phyloP scores from a whole-genome alignment of 306 rosid genomes.

The Corylus heterophylla region DNA sequence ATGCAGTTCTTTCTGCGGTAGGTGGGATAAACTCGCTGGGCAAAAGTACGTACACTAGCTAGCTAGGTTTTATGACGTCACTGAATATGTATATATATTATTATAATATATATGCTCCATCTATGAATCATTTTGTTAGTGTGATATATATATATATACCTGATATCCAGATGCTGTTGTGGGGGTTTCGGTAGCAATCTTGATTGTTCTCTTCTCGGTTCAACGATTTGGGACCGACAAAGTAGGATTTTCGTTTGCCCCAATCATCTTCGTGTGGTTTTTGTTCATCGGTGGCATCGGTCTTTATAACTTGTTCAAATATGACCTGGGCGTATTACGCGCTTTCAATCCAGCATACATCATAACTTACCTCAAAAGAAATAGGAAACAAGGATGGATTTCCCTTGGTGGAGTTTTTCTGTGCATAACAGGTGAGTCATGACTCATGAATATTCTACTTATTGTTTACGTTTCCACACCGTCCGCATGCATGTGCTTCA shows the following conservation, averaged over 20 bases:
- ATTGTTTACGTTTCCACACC: too few relatives aligned
- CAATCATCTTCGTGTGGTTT: slow-evolving; percentile 55
- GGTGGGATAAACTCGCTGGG: slow-evolving; percentile 73
- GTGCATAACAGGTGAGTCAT: slow-evolving; percentile 50
- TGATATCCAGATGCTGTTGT: slow-evolving; percentile 46
- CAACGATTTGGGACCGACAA: slow-evolving; percentile 70
- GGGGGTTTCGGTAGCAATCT: slow-evolving; percentile 50
- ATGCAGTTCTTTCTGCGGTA: slow-evolving; percentile 73
- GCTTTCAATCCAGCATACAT: slow-evolving; percentile 62
- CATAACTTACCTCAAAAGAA: slow-evolving; percentile 45
- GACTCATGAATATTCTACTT: background rate
- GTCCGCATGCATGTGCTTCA: background rate
- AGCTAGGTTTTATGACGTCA: background rate
- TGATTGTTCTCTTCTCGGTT: slow-evolving; percentile 37
- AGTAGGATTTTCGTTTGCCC: slow-evolving; percentile 61
- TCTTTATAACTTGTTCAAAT: slow-evolving; percentile 53
- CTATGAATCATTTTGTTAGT: background rate
- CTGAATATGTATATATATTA: too few relatives aligned
- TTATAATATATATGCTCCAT: too few relatives aligned
- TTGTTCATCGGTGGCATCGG: slow-evolving; percentile 54
- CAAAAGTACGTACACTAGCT: slow-evolving; percentile 37
- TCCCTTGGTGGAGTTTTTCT: slow-evolving; percentile 67
- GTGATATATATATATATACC: too few relatives aligned
- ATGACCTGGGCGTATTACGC: slow-evolving; percentile 44
- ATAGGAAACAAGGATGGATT: slow-evolving; percentile 53